Conservation (phyloP, 805 yeast genomes). For the Schizosaccharomyces osmophilus region DNA sequence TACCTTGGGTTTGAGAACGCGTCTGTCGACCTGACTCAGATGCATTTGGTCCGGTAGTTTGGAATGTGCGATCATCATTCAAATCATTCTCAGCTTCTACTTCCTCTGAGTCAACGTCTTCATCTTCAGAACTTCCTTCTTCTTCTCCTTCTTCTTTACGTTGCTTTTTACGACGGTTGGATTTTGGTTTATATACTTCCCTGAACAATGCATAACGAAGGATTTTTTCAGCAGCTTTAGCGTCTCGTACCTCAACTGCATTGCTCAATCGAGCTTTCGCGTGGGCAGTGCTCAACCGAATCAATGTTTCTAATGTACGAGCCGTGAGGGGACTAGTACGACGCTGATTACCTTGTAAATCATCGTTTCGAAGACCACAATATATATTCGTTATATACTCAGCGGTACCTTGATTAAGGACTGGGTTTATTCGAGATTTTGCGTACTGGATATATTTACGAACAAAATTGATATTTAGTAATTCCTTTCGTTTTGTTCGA, state of each 20-base stretch:
- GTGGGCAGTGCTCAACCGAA: conserved; percentile 87
- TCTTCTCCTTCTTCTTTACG: conserved; percentile 16
- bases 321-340: conserved; percentile 89
- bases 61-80: conserved; percentile 3
- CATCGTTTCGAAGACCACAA: conserved; percentile 59
- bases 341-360: conserved; percentile 18
- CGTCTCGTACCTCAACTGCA: conserved; percentile 52
- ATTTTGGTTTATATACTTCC: conserved; percentile 28
- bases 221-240: conserved; percentile 61
- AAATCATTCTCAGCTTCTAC: conserved; percentile 3
- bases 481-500: conserved; percentile 19
- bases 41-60: not conserved
- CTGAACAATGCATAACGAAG: conserved; percentile 68
- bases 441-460: conserved; percentile 87
- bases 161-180: conserved; percentile 12
- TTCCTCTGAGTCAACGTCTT: conserved; percentile 11
- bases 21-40: not conserved
- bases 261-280: conserved; percentile 80
- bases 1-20: not conserved
- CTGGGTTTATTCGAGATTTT: conserved; percentile 65
- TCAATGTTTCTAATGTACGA: conserved; percentile 88
- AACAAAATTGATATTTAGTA: conserved; percentile 59
- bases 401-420: conserved; percentile 50
- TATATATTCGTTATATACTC: conserved; percentile 61
- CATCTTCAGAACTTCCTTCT: conserved; percentile 12